Evolutionary conservation across 2,329 filamentous ascomycete species (phyloP).

Genomic region (Alternaria brassicicola): DNA sequence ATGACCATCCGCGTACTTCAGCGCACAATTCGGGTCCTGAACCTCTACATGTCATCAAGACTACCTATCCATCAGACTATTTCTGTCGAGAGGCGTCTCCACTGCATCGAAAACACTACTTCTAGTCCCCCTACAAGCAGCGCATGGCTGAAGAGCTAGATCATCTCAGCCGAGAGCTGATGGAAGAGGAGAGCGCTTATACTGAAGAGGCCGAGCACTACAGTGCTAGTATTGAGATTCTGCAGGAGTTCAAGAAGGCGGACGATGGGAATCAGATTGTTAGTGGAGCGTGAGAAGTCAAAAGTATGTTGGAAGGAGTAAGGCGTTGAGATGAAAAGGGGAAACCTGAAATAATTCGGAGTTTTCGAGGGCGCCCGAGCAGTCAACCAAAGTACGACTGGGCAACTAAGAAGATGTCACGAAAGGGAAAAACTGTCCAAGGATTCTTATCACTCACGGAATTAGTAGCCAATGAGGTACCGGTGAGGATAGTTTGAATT

Average conservation of each 20-base stretch:
- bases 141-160: slow-evolving; percentile 31
- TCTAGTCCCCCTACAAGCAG: slow-evolving; percentile 22
- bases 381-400: background rate
- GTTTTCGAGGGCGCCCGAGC: background rate
- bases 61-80: too few species aligned
- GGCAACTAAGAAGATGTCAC: background rate
- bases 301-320: background rate
- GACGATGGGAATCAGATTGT: background rate
- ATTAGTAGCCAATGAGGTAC: background rate
- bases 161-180: slow-evolving; percentile 20
- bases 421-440: background rate
- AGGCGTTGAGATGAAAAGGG: background rate
- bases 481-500: background rate
- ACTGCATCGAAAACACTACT: too few species aligned
- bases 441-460: background rate
- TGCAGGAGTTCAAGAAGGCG: slow-evolving; percentile 23
- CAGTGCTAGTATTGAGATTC: slow-evolving; percentile 21
- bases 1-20: too few species aligned
- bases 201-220: slow-evolving; percentile 25
- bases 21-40: too few species aligned
- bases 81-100: too few species aligned
- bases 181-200: slow-evolving; percentile 22
- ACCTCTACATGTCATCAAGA: too few species aligned
- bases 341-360: slow-evolving; percentile 5
- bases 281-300: background rate